Percentiles rank a stretch among this genome's conserved stretches.
Evolutionary conservation across 176 grass and related monocot species (phyloP).

Genomic region (Calamus simplicifolius): DNA sequence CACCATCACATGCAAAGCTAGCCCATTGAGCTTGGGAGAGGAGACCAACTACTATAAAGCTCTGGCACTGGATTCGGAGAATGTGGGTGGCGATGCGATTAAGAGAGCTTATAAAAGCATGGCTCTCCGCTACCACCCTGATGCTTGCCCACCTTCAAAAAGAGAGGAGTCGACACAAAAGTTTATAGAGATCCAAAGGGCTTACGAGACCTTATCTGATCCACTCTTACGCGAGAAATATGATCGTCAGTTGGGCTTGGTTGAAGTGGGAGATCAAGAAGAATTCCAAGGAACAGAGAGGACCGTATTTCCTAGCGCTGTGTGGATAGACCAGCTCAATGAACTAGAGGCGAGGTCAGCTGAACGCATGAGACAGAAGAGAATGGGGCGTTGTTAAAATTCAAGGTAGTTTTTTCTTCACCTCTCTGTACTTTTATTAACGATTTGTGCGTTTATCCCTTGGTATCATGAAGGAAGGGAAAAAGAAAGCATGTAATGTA

Average conservation of each 20-base stretch:
- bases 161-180: conserved; percentile 8
- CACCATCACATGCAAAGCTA: too few species aligned
- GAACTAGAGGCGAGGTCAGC: neutral
- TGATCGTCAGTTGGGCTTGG: neutral
- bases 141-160: conserved; percentile 1
- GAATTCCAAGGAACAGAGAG: neutral
- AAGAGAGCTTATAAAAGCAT: conserved; percentile 16
- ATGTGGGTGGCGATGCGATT: neutral
- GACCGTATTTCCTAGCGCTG: neutral
- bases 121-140: conserved; percentile 4
- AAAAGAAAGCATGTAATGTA: too few species aligned
- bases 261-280: too few species aligned
- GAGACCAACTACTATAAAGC: neutral
- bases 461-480: too few species aligned
- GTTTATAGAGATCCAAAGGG: conserved; percentile 13
- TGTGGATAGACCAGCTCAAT: conserved; percentile 10
- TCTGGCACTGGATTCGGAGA: neutral
- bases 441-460: too few species aligned
- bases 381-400: too few species aligned
- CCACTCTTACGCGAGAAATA: neutral
- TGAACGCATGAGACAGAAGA: too few species aligned
- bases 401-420: too few species aligned
- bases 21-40: too few species aligned
- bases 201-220: conserved; percentile 11
- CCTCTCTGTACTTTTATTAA: too few species aligned